A percentile compares a stretch with the other conserved stretches of the same genome.
phyloP scores from a whole-genome alignment of 768 basidiomycete species.

The Leucocoprinus leucothites region DNA sequence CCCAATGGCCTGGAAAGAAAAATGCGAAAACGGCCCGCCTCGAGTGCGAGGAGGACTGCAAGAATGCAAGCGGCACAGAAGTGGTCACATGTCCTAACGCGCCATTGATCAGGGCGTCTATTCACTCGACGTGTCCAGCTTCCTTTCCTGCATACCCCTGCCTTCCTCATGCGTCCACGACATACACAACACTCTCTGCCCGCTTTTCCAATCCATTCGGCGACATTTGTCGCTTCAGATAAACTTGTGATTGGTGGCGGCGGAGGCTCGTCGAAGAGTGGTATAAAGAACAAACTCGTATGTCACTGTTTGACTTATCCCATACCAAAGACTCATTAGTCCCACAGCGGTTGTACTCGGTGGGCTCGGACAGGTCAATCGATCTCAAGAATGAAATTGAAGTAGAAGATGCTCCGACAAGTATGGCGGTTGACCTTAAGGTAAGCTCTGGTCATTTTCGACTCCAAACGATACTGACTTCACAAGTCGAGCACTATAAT shows the following conservation, averaged over 20 bases:
- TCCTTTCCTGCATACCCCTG: not conserved
- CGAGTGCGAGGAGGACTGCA: not conserved
- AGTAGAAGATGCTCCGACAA: conserved; percentile 97
- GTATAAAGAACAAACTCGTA: conserved; percentile 94
- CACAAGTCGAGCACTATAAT: conserved; percentile 51
- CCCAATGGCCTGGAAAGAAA: not conserved
- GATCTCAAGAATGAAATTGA: conserved; percentile 65
- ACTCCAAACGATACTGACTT: not conserved
- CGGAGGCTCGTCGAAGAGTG: conserved; percentile 79
- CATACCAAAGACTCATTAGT: not conserved
- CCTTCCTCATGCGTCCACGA: conserved; percentile 65
- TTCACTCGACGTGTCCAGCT: conserved; percentile 5
- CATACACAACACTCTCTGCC: conserved; percentile 78
- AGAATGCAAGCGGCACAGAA: not conserved
- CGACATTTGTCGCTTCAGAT: conserved; percentile 71
- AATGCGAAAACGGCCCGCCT: not conserved
- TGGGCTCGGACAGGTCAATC: conserved; percentile 50
- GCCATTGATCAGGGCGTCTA: conserved; percentile 9
- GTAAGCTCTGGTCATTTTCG: conserved; percentile 32
- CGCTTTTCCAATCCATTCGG: conserved; percentile 86
- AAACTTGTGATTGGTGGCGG: conserved; percentile 86
- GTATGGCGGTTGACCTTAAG: conserved; percentile 68
- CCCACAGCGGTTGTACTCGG: conserved; percentile 63
- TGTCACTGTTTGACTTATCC: conserved; percentile 23
- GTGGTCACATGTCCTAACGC: conserved; percentile 6